Conservation (phyloP, 1,284 basidiomycete genomes). For the Leccinum ponderosum region DNA sequence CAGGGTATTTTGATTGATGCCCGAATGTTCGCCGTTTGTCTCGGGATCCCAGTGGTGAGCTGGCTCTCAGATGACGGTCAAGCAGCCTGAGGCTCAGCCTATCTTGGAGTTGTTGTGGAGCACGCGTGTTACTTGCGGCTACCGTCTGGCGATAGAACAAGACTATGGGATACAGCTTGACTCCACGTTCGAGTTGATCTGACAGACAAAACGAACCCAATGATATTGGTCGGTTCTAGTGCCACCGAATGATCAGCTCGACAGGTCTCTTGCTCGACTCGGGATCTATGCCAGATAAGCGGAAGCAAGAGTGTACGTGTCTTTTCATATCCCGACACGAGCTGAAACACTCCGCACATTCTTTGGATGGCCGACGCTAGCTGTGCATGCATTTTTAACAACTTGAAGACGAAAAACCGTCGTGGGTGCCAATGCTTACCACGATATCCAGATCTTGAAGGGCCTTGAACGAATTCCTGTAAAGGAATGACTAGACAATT, state of each 20-base stretch:
- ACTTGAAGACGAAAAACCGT: neutral
- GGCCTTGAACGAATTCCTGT: neutral
- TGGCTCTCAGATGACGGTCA: neutral
- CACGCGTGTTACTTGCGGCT: neutral
- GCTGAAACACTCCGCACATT: conserved; percentile 12
- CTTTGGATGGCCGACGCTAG: neutral
- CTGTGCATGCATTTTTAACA: neutral
- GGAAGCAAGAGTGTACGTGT: neutral
- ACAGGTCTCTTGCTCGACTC: neutral
- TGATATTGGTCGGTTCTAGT: neutral
- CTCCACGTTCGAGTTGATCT: neutral
- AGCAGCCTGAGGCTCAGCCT: too few relatives aligned
- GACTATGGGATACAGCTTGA: neutral
- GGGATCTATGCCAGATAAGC: neutral
- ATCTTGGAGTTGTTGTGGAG: neutral
- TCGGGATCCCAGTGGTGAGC: neutral
- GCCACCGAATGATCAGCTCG: neutral
- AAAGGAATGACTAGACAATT: neutral
- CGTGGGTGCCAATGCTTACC: neutral
- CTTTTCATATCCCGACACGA: conserved; percentile 17
- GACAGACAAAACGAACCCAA: neutral
- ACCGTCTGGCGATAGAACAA: neutral
- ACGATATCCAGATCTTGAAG: neutral
- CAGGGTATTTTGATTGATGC: neutral
- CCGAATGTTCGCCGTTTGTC: neutral